Base-by-base conservation (phyloP, 345 rosid species). In the Clarkia xantiana region DNA sequence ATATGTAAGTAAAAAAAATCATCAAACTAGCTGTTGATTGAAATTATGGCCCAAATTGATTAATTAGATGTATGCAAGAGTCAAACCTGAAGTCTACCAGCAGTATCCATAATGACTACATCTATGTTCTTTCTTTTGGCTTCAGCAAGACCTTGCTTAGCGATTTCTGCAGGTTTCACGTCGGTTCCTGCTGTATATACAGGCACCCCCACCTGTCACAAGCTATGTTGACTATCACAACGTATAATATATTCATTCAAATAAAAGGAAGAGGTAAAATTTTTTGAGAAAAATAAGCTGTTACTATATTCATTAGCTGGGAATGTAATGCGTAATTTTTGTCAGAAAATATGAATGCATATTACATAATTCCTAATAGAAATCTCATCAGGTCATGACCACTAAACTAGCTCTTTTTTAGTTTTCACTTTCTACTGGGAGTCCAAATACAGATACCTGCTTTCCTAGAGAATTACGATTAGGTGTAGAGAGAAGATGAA, bases 61-160 rank as follows among this genome's bases (percentile, higher is more conserved):
- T 23, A 23, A 23, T 23, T 6, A 23, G 6, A 18, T 78, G 82
- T 79, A 23, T 23, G 6, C 29, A 41, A 41, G 58, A 49, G 49
- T 4, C 49, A 54, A 63, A 90, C 97, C 94, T 91, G 98, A 62
- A 91, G 94, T 66, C 98, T 75, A 65, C 98, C 98, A 23, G 98
- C 98, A 15, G 98, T 91, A 60, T 91, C 98, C 68, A 91, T 75
- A 14, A 86, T 79, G 62, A 86, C 86, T 23, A 91, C 87, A 69
- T 91, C 98, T 9, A 86, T 53, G 36, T 73, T 86, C 56, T 91
- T 74, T 75, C 62, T 79, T 64, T 73, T 91, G 40, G 96, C 94
- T 74, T 91, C 94, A 58, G 55, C 68, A 19, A 91, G 67, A 65
- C 94, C 98, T 73, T 76, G 82, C 71, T 66, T 84, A 51, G 96